These are phyloP conservation scores for Corrigiola litoralis DNA, from an alignment of 179 eudicot genomes.

Conservation along the genomic window DNA sequence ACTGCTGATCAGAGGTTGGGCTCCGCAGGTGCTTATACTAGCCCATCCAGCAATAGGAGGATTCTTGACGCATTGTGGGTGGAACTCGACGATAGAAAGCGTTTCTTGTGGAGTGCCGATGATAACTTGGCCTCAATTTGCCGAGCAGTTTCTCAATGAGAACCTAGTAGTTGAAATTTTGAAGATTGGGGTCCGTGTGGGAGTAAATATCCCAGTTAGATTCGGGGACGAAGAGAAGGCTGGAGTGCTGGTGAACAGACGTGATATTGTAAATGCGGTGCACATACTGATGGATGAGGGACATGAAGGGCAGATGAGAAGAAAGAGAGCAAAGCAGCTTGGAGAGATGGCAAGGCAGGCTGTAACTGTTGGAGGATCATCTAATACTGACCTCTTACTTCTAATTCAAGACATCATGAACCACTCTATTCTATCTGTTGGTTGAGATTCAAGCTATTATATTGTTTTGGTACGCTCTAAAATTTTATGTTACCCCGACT, in stretches of 20 bases:
- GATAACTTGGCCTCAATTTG: slow-evolving; percentile 58
- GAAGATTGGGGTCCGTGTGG: slow-evolving; percentile 39
- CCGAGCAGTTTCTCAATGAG: slow-evolving; percentile 54
- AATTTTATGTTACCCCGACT: too few relatives aligned
- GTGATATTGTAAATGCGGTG: slow-evolving; percentile 26
- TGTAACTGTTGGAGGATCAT: slow-evolving; percentile 41
- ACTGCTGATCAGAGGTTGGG: slow-evolving; percentile 49
- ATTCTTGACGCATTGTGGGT: slow-evolving; percentile 53
- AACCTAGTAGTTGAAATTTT: slow-evolving; percentile 35
- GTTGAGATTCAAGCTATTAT: background rate
- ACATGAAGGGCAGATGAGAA: slow-evolving; percentile 37
- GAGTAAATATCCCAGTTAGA: slow-evolving; percentile 24
- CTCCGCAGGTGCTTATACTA: slow-evolving; percentile 50
- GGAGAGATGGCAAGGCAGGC: slow-evolving; percentile 38
- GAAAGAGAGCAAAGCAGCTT: slow-evolving; percentile 31
- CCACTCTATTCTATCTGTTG: background rate
- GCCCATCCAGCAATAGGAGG: slow-evolving; percentile 42
- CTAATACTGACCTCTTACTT: slow-evolving; percentile 24
- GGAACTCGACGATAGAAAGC: slow-evolving; percentile 58
- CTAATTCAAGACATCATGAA: slow-evolving; percentile 34
- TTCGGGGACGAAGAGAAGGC: slow-evolving; percentile 33
- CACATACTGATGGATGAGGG: slow-evolving; percentile 33
- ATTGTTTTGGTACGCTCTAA: too few relatives aligned
- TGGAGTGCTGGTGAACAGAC: slow-evolving; percentile 29
- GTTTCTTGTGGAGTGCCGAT: slow-evolving; percentile 42